phyloP scores from a whole-genome alignment of 805 yeast species.

The Suhomyces xylopsoci region DNA sequence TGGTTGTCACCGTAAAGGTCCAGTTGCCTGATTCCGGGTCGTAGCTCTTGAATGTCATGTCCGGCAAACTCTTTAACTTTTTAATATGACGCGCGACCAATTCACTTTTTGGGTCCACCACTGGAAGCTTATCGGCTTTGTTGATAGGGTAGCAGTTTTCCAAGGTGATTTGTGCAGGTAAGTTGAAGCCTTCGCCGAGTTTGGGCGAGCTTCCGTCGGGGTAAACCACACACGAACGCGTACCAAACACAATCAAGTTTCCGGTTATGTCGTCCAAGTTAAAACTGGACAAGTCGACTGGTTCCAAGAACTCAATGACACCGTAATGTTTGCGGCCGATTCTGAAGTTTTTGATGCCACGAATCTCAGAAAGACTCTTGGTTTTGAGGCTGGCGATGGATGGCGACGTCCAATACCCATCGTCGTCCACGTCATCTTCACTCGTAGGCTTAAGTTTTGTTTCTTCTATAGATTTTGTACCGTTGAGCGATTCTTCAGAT shows the following conservation, averaged over 20 bases:
- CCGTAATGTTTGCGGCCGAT: constrained; percentile 84
- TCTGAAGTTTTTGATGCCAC: constrained; percentile 58
- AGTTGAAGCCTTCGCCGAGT: constrained; percentile 78
- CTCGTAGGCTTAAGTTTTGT: background rate
- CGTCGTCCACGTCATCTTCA: constrained; percentile 54
- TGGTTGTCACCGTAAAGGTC: constrained; percentile 53
- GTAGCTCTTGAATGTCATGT: constrained; percentile 67
- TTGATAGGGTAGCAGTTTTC: constrained; percentile 81
- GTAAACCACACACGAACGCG: constrained; percentile 63
- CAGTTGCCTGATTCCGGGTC: constrained; percentile 74
- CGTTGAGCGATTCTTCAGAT: background rate
- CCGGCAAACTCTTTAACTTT: constrained; percentile 58
- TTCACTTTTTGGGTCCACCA: constrained; percentile 76
- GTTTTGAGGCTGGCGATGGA: constrained; percentile 58
- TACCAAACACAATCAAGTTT: constrained; percentile 56
- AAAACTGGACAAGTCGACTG: constrained; percentile 77
- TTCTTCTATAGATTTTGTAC: background rate
- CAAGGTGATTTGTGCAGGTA: constrained; percentile 67
- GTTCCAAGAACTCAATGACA: constrained; percentile 66
- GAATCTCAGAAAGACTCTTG: constrained; percentile 60
- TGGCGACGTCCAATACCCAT: constrained; percentile 89
- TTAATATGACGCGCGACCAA: constrained; percentile 65
- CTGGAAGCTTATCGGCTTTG: constrained; percentile 65
- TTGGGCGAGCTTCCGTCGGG: constrained; percentile 66
- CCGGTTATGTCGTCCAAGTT: constrained; percentile 64